Evolutionary conservation across 371 early-diverging fungal genomes (phyloP).

Genomic region (Dinochytrium kinnereticum): DNA sequence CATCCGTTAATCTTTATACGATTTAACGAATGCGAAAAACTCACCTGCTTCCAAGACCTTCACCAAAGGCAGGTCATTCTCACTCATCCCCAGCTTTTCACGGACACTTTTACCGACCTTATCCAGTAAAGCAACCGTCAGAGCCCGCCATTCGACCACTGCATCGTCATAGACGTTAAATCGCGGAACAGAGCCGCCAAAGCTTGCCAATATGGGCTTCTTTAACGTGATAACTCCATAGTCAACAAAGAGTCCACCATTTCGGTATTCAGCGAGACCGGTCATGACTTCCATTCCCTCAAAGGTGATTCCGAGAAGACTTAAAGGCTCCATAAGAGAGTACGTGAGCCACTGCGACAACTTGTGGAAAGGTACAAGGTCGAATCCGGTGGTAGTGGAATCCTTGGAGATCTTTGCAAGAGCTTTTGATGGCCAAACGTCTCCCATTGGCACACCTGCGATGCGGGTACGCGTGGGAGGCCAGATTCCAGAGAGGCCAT

Average conservation of each 20-base stretch:
- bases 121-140: constrained; percentile 86
- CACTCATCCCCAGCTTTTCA: constrained; percentile 59
- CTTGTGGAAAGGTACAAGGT: constrained; percentile 84
- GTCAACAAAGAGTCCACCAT: constrained; percentile 82
- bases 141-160: constrained; percentile 91
- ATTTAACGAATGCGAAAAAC: neutral
- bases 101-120: constrained; percentile 70
- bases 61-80: constrained; percentile 69
- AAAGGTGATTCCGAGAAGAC: constrained; percentile 62
- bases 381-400: neutral
- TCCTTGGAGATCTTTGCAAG: constrained; percentile 17
- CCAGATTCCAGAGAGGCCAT: constrained; percentile 76
- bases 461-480: constrained; percentile 76
- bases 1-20: too few relatives aligned
- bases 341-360: constrained; percentile 95
- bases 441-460: constrained; percentile 79
- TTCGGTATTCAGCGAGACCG: constrained; percentile 91
- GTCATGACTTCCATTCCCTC: constrained; percentile 73
- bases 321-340: constrained; percentile 83
- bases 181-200: constrained; percentile 59
- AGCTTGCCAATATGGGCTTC: neutral
- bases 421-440: constrained; percentile 86
- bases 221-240: constrained; percentile 65
- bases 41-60: constrained; percentile 89
- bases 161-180: constrained; percentile 82